Conservation (phyloP, 305 asterid genomes). For the Solanum hybrid region DNA sequence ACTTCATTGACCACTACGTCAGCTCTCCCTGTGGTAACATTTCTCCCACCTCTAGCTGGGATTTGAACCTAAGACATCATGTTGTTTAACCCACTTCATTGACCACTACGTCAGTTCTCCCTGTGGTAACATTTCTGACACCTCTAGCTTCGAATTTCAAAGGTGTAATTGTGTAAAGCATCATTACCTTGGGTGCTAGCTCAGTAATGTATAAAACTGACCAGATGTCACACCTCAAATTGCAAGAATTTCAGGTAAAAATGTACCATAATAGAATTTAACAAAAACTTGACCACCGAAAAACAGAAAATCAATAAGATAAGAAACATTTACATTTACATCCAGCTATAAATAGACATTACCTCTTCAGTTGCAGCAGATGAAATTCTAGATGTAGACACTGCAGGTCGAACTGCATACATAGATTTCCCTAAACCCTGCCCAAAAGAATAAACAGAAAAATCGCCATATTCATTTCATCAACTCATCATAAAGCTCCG, state of each 20-base stretch:
- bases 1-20: neutral
- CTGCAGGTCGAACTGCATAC: neutral
- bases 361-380: slow-evolving; percentile 1
- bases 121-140: neutral
- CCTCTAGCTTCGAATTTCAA: neutral
- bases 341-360: neutral
- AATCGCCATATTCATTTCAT: neutral
- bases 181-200: neutral
- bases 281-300: neutral
- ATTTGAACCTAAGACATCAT: neutral
- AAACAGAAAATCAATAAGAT: neutral
- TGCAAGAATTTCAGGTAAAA: neutral
- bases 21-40: neutral
- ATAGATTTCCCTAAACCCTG: neutral
- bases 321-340: neutral
- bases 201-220: neutral
- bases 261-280: neutral
- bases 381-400: neutral
- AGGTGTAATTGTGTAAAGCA: neutral
- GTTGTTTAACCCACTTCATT: neutral
- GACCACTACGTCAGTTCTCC: neutral
- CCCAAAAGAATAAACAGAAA: neutral
- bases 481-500: neutral
- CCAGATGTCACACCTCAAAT: neutral
- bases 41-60: neutral